These are phyloP conservation scores for Hygrophorus pudorinus DNA, from an alignment of 768 basidiomycete genomes.

Conservation along the genomic window DNA sequence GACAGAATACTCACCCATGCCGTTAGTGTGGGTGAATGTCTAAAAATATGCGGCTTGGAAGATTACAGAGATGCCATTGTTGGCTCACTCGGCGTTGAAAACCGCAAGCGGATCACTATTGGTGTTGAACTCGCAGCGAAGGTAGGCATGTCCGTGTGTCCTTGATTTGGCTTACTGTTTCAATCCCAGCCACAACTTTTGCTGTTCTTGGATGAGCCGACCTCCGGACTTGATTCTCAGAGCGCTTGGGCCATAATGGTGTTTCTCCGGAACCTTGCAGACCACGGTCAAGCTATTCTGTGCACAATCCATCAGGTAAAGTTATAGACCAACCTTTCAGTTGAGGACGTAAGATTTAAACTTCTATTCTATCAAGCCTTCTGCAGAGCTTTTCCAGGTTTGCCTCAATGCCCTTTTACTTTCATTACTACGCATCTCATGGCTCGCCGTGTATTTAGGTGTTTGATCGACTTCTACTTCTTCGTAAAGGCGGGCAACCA, in stretches of 20 bases:
- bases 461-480: constrained; percentile 71
- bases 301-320: constrained; percentile 42
- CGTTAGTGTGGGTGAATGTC: constrained; percentile 32
- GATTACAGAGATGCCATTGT: constrained; percentile 53
- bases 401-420: neutral
- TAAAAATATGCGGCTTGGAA: constrained; percentile 58
- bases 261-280: constrained; percentile 65
- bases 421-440: neutral
- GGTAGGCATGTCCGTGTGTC: constrained; percentile 27
- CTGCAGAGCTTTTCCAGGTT: constrained; percentile 71
- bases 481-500: constrained; percentile 68
- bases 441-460: constrained; percentile 20
- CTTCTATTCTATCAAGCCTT: constrained; percentile 57
- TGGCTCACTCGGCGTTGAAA: constrained; percentile 40
- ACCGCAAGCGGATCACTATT: constrained; percentile 48
- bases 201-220: constrained; percentile 85
- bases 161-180: neutral
- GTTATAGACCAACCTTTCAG: neutral
- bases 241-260: constrained; percentile 76
- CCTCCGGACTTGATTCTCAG: constrained; percentile 80
- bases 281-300: constrained; percentile 80
- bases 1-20: constrained; percentile 6
- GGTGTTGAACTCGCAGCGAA: constrained; percentile 59
- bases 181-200: constrained; percentile 54
- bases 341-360: neutral